Evolutionary conservation across 768 basidiomycete genomes (phyloP), one percentile per base, ranked within the genome.

Genomic region (Calocera viscosa): DNA sequence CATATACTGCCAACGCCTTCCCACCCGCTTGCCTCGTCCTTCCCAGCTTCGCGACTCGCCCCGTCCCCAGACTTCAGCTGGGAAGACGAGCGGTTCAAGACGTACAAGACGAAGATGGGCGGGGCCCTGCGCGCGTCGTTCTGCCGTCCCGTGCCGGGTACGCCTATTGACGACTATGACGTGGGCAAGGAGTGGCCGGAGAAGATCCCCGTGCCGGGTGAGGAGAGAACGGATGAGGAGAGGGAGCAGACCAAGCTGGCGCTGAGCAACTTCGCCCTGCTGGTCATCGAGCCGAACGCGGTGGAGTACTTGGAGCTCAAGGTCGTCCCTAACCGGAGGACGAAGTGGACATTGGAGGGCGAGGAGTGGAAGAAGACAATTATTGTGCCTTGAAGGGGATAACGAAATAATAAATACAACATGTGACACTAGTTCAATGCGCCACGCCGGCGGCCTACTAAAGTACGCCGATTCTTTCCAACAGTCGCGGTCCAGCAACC

Each of bases 301-400:
- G 83, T 91, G 35, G 91, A 94, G 73, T 83, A 82, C 76, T 72
- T 86, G 17, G 88, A 88, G 72, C 71, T 92, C 33, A 81, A 77
- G 0, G 77, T 80, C 22, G 67, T 76, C 26, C 88, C 87, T 10
- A 82, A 90, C 70, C 79, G 79, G 69, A 76, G 90, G 72, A 84
- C 83, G 30, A 73, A 75, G 65, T 90, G 84, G 66, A 79, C 75
- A 69, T 77, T 75, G 65, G 72, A 72, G 8, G 68, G 35, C 28
- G 66, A 49, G 17, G 80, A 78, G 1, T 91, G 90, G 84, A 74
- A 75, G 64, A 86, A 86, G 73, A 78, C 81, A 70, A 78, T 80
- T n/a, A 67, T 90, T 3, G 88, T 87, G 22, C 88, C 89, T 3
- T 91, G 67, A 73, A 35, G 66, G 71, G 30, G 53, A 8, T 28